Conservation (phyloP, 2,329 filamentous ascomycete genomes). For the Zopfia rhizophila region DNA sequence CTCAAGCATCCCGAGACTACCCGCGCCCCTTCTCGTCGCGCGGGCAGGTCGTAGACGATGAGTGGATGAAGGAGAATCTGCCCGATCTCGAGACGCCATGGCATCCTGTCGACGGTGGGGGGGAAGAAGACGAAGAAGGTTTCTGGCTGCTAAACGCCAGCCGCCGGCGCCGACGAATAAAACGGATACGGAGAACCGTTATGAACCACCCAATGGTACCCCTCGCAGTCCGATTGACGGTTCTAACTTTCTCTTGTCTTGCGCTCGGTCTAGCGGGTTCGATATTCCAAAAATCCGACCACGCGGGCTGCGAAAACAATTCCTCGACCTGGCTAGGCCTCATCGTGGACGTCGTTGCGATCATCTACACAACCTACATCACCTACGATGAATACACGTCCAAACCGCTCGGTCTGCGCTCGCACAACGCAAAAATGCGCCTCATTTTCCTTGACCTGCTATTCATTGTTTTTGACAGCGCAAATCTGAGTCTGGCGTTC, state of each 20-base stretch:
- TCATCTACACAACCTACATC: constrained; percentile 92
- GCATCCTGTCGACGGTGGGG: constrained; percentile 65
- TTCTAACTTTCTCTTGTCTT: constrained; percentile 83
- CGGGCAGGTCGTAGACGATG: constrained; percentile 51
- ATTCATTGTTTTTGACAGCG: constrained; percentile 97
- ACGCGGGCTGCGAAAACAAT: constrained; percentile 53
- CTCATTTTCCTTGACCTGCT: constrained; percentile 92
- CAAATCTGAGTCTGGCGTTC: constrained; percentile 90
- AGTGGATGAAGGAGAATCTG: constrained; percentile 62
- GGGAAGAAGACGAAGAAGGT: constrained; percentile 59
- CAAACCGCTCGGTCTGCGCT: constrained; percentile 88
- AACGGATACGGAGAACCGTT: constrained; percentile 73
- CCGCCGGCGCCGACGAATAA: constrained; percentile 64
- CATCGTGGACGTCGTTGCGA: constrained; percentile 85
- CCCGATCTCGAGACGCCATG: constrained; percentile 60
- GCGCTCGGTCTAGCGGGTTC: constrained; percentile 81
- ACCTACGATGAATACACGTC: constrained; percentile 97
- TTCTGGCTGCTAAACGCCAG: constrained; percentile 60
- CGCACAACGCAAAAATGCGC: constrained; percentile 84
- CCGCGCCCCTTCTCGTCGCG: constrained; percentile 37
- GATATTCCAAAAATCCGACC: constrained; percentile 68
- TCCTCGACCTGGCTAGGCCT: constrained; percentile 87
- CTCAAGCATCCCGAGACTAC: constrained; percentile 42
- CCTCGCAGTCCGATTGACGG: constrained; percentile 80
- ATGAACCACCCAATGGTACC: constrained; percentile 88